Conservation (phyloP, 2,329 filamentous ascomycete genomes). For the Pochonia chlamydosporia region DNA sequence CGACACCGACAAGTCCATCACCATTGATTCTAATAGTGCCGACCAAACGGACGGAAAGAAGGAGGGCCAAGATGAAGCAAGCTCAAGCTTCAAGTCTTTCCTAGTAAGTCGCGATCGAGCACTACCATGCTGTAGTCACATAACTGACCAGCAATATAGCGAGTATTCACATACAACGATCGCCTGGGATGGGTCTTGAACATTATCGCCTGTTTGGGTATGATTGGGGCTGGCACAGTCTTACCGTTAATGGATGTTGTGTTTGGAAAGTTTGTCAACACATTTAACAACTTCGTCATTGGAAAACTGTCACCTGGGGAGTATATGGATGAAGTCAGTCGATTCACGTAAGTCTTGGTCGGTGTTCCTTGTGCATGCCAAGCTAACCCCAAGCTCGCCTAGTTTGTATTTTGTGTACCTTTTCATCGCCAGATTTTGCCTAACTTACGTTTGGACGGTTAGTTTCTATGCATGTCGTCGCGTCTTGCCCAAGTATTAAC, state of each 20-base stretch:
- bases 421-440: conserved; percentile 46
- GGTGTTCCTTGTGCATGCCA: background rate
- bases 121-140: background rate
- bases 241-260: conserved; percentile 54
- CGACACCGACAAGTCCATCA: background rate
- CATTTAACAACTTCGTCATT: conserved; percentile 51
- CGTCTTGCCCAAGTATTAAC: background rate
- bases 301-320: conserved; percentile 34
- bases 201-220: conserved; percentile 25
- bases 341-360: conserved; percentile 30
- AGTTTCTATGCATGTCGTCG: conserved; percentile 6
- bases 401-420: conserved; percentile 54
- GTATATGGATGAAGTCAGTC: conserved; percentile 45
- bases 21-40: background rate
- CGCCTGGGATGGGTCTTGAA: conserved; percentile 30
- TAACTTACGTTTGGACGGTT: conserved; percentile 52
- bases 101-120: conserved; percentile 9
- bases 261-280: conserved; percentile 48
- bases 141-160: conserved; percentile 15
- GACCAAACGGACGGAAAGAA: conserved; percentile 1
- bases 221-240: conserved; percentile 30
- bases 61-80: conserved; percentile 12
- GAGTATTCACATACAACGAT: conserved; percentile 34
- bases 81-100: conserved; percentile 20
- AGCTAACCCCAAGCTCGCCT: background rate